Evolutionary conservation across 306 rosid species (phyloP).

Genomic region (Vicia villosa): DNA sequence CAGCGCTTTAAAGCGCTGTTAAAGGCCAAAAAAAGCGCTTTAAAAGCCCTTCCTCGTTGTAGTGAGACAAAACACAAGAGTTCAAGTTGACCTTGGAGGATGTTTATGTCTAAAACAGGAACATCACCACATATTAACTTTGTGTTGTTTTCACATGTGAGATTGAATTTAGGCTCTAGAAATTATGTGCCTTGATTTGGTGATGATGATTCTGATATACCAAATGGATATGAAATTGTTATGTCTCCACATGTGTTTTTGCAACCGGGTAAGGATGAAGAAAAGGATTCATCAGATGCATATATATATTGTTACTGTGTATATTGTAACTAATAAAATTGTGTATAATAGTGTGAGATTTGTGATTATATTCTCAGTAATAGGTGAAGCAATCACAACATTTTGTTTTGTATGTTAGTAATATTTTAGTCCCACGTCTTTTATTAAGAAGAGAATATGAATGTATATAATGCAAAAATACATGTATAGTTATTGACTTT

Average conservation of each 20-base stretch:
- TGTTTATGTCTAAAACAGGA: neutral
- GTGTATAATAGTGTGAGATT: neutral
- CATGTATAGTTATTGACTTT: too few relatives aligned
- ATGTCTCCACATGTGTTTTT: constrained; percentile 16
- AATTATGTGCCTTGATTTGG: constrained; percentile 4
- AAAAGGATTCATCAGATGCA: neutral
- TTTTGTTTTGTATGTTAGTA: too few relatives aligned
- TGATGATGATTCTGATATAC: neutral
- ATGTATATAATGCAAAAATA: too few relatives aligned
- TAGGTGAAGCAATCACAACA: too few relatives aligned
- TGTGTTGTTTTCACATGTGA: constrained; percentile 3
- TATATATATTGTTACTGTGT: neutral
- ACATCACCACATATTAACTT: neutral
- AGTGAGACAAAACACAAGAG: neutral
- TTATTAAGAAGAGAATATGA: too few relatives aligned
- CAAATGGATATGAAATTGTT: constrained; percentile 34
- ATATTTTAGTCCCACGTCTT: too few relatives aligned
- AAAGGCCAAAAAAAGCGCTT: too few relatives aligned
- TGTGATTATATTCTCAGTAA: too few relatives aligned
- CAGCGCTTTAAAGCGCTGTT: too few relatives aligned
- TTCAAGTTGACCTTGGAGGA: constrained; percentile 14
- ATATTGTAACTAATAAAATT: too few relatives aligned
- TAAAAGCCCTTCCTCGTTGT: too few relatives aligned
- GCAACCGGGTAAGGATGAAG: constrained; percentile 27
- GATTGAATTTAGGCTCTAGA: neutral